Conservation (phyloP, 768 basidiomycete species). For the Naganishia randhawae region DNA sequence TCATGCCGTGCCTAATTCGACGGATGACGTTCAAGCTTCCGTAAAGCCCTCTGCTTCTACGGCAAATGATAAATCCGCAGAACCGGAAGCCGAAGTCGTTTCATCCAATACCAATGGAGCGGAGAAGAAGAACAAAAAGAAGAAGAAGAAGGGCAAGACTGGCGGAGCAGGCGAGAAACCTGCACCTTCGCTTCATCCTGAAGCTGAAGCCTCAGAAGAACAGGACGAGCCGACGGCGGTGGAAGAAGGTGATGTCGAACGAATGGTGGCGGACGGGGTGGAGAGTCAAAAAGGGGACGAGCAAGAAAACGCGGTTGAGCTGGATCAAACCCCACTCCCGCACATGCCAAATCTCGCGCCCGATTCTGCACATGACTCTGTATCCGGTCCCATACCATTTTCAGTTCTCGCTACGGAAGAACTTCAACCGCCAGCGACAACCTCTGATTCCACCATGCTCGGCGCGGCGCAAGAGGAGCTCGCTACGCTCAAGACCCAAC, state of each 20-base stretch:
- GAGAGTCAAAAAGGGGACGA: neutral
- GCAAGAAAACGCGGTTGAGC: neutral
- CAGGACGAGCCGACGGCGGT: slow-evolving; percentile 15
- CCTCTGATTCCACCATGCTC: slow-evolving; percentile 28
- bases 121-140: slow-evolving; percentile 27
- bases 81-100: slow-evolving; percentile 5
- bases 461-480: slow-evolving; percentile 34
- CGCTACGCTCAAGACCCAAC: slow-evolving; percentile 36
- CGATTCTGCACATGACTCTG: neutral
- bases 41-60: neutral
- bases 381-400: neutral
- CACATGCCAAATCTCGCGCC: neutral
- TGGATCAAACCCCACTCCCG: neutral
- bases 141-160: slow-evolving; percentile 27
- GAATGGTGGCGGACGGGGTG: neutral
- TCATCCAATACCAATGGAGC: neutral
- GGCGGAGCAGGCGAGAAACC: neutral
- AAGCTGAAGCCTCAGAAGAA: slow-evolving; percentile 5
- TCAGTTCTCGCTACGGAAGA: neutral
- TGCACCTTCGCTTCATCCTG: neutral
- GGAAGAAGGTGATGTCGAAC: slow-evolving; percentile 3
- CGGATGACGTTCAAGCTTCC: neutral
- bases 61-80: neutral
- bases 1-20: neutral
- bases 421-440: neutral